These are phyloP conservation scores for Sherardia arvensis DNA, from an alignment of 257 asterid genomes.

Conservation along the genomic window DNA sequence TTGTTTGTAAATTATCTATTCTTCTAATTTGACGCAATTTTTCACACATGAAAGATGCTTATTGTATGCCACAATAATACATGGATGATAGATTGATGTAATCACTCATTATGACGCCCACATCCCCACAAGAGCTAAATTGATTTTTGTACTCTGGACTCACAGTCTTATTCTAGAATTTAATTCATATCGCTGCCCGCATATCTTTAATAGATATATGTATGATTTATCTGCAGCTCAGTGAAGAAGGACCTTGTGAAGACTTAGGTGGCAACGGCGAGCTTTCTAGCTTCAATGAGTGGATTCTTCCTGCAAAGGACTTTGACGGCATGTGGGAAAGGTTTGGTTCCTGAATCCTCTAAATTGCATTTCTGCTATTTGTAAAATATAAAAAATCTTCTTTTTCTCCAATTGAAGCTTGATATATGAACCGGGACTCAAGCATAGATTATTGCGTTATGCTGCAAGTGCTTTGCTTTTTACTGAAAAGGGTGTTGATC, in stretches of 20 bases:
- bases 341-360: conserved; percentile 27
- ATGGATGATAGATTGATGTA: background rate
- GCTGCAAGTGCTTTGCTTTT: conserved; percentile 98
- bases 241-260: conserved; percentile 98
- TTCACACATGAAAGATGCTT: background rate
- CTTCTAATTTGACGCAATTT: background rate
- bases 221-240: conserved; percentile 50
- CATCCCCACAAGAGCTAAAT: background rate
- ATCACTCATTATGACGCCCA: background rate
- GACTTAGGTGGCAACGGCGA: conserved; percentile 76
- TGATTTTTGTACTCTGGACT: background rate
- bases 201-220: background rate
- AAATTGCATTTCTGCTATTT: conserved; percentile 1
- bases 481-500: conserved; percentile 94
- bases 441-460: conserved; percentile 82
- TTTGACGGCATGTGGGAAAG: conserved; percentile 99
- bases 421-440: conserved; percentile 89
- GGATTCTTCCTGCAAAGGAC: conserved; percentile 99
- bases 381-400: conserved; percentile 6
- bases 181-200: background rate
- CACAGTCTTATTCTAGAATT: background rate
- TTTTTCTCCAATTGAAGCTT: conserved; percentile 62
- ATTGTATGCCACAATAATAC: background rate
- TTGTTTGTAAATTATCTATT: background rate
- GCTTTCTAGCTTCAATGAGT: conserved; percentile 85